Evolutionary conservation across 306 rosid genomes (phyloP), one percentile per base, ranked within the genome.

Genomic region (Quercus ilex): DNA sequence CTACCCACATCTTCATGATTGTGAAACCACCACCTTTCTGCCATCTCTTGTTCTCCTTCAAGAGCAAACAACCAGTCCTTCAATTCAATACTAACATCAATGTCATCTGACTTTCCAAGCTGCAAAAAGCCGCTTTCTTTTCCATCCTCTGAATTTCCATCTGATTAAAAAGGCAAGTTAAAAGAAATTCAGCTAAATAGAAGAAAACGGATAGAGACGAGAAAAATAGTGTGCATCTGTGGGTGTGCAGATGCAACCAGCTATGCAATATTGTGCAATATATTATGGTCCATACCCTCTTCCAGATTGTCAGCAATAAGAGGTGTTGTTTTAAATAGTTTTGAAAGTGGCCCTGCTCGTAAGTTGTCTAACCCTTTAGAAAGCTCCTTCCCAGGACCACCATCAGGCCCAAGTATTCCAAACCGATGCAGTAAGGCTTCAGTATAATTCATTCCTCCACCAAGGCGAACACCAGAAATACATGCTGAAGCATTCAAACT

Each of bases 391-490:
- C 98, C 98, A 74, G 98, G 97, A 53, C 90, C 91, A 81, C 98
- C 98, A 87, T 92, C 97, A 75, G 93, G 93, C 49, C 90, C 97
- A 84, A 94, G 92, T 83, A 94, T 87, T 84, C 98, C 98, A 87
- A 94, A 92, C 33, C 91, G 86, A 86, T 85, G 98, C 84, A 94
- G 84, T 81, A 94, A 82, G 64, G 97, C 87, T 88, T 94, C 98
- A 85, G 98, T 78, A 81, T 91, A 92, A 84, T 88, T 94, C 97
- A 94, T 94, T 86, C 98, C 98, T 71, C 97, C 98, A 78, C 97
- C 93, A 76, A 92, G 88, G 71, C 97, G 97, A 71, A 94, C 89
- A 13, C 98, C 97, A 63, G 97, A 90, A 68, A 94, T 81, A 83
- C 91, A 92, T 67, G 97, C 97, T 53, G 90, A 91, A 80, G 90